phyloP scores from a whole-genome alignment of 805 yeast species.

The Kazachstania kunashirensis region DNA sequence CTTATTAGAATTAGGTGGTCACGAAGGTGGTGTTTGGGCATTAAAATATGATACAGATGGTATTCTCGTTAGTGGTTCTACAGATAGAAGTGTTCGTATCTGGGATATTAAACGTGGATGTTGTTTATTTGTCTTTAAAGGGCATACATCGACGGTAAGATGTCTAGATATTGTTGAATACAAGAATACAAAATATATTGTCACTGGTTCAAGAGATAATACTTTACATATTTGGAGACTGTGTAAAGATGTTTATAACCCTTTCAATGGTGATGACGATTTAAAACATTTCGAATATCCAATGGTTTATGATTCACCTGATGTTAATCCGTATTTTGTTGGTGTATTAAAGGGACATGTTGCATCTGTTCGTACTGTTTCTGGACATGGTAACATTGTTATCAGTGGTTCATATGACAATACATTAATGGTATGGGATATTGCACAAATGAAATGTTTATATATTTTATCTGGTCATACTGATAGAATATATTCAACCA shows the following conservation, averaged over 20 bases:
- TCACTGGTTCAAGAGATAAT: slow-evolving; percentile 76
- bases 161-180: slow-evolving; percentile 76
- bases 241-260: slow-evolving; percentile 48
- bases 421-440: slow-evolving; percentile 87
- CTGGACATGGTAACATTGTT: slow-evolving; percentile 75
- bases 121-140: slow-evolving; percentile 85
- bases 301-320: slow-evolving; percentile 27
- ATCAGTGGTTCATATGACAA: slow-evolving; percentile 88
- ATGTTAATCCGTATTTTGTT: slow-evolving; percentile 50
- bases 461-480: slow-evolving; percentile 74
- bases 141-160: slow-evolving; percentile 88
- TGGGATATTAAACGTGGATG: slow-evolving; percentile 82
- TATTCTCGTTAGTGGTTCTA: slow-evolving; percentile 77
- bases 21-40: slow-evolving; percentile 99
- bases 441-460: slow-evolving; percentile 61
- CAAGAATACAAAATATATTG: slow-evolving; percentile 57
- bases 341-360: slow-evolving; percentile 67
- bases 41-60: slow-evolving; percentile 73
- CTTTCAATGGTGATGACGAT: slow-evolving; percentile 60
- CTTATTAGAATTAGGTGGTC: slow-evolving; percentile 61
- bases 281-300: slow-evolving; percentile 26
- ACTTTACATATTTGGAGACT: slow-evolving; percentile 76
- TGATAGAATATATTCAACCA: slow-evolving; percentile 82
- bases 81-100: slow-evolving; percentile 86
- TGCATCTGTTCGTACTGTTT: slow-evolving; percentile 74